Conservation (phyloP, 805 yeast genomes). For the Cyberlindnera euphorbiiphila region DNA sequence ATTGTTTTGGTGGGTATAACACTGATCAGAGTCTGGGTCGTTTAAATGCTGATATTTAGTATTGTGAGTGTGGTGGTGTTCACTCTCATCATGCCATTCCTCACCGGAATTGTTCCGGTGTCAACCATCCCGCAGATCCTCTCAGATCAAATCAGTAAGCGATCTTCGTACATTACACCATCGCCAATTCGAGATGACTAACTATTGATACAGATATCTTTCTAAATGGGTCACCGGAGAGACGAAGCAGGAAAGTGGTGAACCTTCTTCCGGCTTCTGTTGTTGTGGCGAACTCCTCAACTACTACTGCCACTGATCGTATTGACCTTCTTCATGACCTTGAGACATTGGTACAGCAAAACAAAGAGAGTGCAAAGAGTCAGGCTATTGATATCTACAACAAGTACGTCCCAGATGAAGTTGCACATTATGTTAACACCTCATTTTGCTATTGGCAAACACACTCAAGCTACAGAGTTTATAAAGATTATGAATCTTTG, state of each 20-base stretch:
- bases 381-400: constrained; percentile 6
- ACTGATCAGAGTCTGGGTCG: too few species aligned
- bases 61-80: constrained; percentile 2
- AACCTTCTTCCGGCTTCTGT: not conserved
- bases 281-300: too few species aligned
- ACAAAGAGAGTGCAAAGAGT: constrained; percentile 2
- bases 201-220: not conserved
- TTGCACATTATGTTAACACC: constrained; percentile 2
- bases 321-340: constrained; percentile 11
- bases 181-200: not conserved
- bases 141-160: constrained; percentile 7
- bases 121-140: constrained; percentile 6
- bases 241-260: not conserved
- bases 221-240: constrained; percentile 6
- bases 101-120: constrained; percentile 5
- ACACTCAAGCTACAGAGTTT: constrained; percentile 10
- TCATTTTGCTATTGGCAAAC: constrained; percentile 5
- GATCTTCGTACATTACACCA: not conserved
- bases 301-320: too few species aligned
- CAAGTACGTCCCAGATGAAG: constrained; percentile 7
- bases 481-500: constrained; percentile 8
- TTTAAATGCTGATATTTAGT: constrained; percentile 4
- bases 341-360: constrained; percentile 7
- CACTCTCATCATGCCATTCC: constrained; percentile 10
- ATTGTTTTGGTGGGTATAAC: too few species aligned